Evolutionary conservation across 768 basidiomycete species (phyloP), one percentile per base, ranked within the genome.

Genomic region (Pulveroboletus frians): DNA sequence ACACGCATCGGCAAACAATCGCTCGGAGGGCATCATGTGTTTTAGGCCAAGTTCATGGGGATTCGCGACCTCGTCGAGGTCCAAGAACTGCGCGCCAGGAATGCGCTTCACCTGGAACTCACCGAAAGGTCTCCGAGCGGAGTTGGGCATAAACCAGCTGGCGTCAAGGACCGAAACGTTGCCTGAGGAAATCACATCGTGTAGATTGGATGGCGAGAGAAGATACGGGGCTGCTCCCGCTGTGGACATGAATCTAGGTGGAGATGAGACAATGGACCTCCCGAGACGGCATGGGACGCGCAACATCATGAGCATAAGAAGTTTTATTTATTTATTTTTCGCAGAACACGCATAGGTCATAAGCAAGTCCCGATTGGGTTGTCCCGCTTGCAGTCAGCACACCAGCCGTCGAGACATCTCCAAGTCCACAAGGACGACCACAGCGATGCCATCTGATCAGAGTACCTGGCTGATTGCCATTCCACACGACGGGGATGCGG

Each of bases 131-230:
- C 80, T 81, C 47, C 93, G 80, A 2, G 83, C 73, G 30, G 85
- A 78, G 66, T 84, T 88, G 43, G 94, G 95, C 95, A 97, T 96
- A 66, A 89, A 85, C 95, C 94, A 97, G 43, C 81, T 84, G 20
- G 84, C 82, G 61, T 98, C 95, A 30, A 85, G 73, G 55, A 85
- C 66, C 66, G 40, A 68, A 50, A 51, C 55, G 45, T 29, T 51
- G 9, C 71, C 62, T 3, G 69, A 61, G 26, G 73, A 61, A 9
- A 64, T 52, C 26, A 69, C 65, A 38, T 73, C 69, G 26, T 65
- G 70, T 36, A 79, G 71, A 54, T 77, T 69, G 15, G 68, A 55
- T 0, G 85, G 83, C 3, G 77, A 74, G 43, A 85, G 59, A 18
- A 84, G 58, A 15, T 83, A 68, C 3, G 82, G 80, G 3, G 69